These are phyloP conservation scores for Cyberlindnera euphorbiiphila DNA, from an alignment of 805 yeast genomes.

Conservation along the genomic window DNA sequence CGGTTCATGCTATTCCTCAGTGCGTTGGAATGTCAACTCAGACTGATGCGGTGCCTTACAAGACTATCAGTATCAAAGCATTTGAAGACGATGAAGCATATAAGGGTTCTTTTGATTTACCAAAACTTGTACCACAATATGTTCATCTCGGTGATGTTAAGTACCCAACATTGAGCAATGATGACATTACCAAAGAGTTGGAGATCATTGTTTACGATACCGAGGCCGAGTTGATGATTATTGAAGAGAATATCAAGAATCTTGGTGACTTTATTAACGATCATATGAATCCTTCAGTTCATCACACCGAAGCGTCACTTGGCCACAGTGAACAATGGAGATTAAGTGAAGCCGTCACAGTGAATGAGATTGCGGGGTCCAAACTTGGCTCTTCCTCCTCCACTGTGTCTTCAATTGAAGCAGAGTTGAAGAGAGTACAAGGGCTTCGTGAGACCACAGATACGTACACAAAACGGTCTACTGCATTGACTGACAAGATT, in stretches of 20 bases:
- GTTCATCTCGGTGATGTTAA: slow-evolving; percentile 19
- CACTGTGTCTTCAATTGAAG: background rate
- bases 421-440: slow-evolving; percentile 3
- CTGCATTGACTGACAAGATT: slow-evolving; percentile 12
- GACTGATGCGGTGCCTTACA: slow-evolving; percentile 14
- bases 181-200: slow-evolving; percentile 17
- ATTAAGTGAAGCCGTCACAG: slow-evolving; percentile 27
- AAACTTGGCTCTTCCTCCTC: slow-evolving; percentile 1
- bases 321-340: slow-evolving; percentile 36
- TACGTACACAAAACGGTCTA: slow-evolving; percentile 5
- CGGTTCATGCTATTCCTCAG: slow-evolving; percentile 4
- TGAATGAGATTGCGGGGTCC: slow-evolving; percentile 12
- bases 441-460: slow-evolving; percentile 1
- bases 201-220: slow-evolving; percentile 26
- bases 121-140: slow-evolving; percentile 18
- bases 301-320: slow-evolving; percentile 29
- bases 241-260: slow-evolving; percentile 30
- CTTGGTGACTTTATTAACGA: slow-evolving; percentile 31
- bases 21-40: slow-evolving; percentile 9
- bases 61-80: slow-evolving; percentile 14
- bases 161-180: slow-evolving; percentile 21
- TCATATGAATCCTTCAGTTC: slow-evolving; percentile 27
- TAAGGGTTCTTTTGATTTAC: slow-evolving; percentile 24
- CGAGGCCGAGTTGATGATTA: slow-evolving; percentile 32
- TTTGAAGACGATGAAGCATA: slow-evolving; percentile 34